Percentiles rank a stretch among this genome's conserved stretches.
These are phyloP conservation scores for Aspergillus diversus DNA, from an alignment of 495 filamentous ascomycete species.

Conservation along the genomic window DNA sequence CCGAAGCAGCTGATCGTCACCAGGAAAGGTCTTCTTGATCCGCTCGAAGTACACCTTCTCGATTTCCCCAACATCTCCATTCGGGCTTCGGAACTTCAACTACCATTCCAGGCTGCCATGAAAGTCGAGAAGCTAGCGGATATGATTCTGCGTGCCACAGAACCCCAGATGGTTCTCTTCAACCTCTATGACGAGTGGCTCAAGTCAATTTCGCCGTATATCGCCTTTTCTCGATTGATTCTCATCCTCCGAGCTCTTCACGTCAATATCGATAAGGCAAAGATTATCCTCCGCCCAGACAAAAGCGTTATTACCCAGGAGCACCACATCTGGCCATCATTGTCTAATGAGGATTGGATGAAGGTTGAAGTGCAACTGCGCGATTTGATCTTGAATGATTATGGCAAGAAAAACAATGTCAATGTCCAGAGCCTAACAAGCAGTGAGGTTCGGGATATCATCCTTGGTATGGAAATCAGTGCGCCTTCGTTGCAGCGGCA, in stretches of 20 bases:
- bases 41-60: conserved; percentile 93
- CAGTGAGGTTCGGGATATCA: conserved; percentile 97
- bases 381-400: conserved; percentile 96
- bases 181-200: conserved; percentile 99
- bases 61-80: conserved; percentile 99
- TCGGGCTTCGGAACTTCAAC: conserved; percentile 93
- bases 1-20: conserved; percentile 99
- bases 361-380: conserved; percentile 96
- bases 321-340: conserved; percentile 97
- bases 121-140: conserved; percentile 99
- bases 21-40: conserved; percentile 94
- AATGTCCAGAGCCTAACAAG: conserved; percentile 95
- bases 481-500: conserved; percentile 98
- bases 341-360: conserved; percentile 97
- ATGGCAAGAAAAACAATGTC: conserved; percentile 99
- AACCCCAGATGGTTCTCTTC: conserved; percentile 99
- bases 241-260: conserved; percentile 95
- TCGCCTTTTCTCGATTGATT: conserved; percentile 94
- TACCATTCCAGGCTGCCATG: conserved; percentile 99
- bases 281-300: conserved; percentile 94
- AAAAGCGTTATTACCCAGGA: conserved; percentile 98
- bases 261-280: conserved; percentile 98
- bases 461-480: conserved; percentile 99
- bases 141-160: conserved; percentile 97
- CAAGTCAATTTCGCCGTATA: conserved; percentile 98